Evolutionary conservation across 2,329 filamentous ascomycete genomes (phyloP).

Genomic region (Ascocoryne sarcoides): DNA sequence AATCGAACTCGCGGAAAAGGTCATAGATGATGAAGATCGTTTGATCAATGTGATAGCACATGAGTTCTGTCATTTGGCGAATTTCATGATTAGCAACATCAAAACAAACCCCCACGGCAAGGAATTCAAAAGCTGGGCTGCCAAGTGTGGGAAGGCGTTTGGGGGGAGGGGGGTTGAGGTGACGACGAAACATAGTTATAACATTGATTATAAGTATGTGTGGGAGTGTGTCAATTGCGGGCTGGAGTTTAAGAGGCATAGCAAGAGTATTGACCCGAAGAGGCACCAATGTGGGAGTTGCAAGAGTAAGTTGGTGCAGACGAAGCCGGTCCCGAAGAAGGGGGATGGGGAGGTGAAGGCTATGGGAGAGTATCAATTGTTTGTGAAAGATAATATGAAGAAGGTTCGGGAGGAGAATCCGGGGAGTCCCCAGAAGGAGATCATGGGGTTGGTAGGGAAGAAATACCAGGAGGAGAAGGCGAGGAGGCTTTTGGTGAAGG

Average conservation of each 20-base stretch:
- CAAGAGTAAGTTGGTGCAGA: constrained; percentile 61
- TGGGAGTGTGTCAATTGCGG: constrained; percentile 70
- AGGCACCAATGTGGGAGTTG: constrained; percentile 73
- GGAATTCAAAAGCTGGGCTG: constrained; percentile 72
- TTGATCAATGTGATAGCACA: constrained; percentile 90
- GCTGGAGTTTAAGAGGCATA: constrained; percentile 72
- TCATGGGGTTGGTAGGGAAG: constrained; percentile 59
- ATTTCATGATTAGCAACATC: constrained; percentile 76
- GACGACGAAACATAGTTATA: constrained; percentile 83
- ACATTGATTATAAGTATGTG: constrained; percentile 85
- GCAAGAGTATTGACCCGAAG: constrained; percentile 68
- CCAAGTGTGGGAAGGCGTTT: constrained; percentile 47
- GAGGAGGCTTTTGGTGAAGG: too few relatives aligned
- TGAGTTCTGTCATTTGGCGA: constrained; percentile 90
- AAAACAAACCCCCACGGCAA: constrained; percentile 72
- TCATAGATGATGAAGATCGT: constrained; percentile 69
- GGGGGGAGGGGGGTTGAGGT: constrained; percentile 59
- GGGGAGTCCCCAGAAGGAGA: constrained; percentile 51
- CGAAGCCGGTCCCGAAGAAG: constrained; percentile 62
- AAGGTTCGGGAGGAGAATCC: constrained; percentile 45
- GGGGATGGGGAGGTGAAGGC: constrained; percentile 21
- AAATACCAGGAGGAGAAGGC: constrained; percentile 49
- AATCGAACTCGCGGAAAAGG: constrained; percentile 83
- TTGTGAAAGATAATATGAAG: constrained; percentile 61
- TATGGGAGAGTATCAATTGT: constrained; percentile 43